Evolutionary conservation across 768 basidiomycete genomes (phyloP), one percentile per base, ranked within the genome.

Genomic region (Auricularia auricula-judae): DNA sequence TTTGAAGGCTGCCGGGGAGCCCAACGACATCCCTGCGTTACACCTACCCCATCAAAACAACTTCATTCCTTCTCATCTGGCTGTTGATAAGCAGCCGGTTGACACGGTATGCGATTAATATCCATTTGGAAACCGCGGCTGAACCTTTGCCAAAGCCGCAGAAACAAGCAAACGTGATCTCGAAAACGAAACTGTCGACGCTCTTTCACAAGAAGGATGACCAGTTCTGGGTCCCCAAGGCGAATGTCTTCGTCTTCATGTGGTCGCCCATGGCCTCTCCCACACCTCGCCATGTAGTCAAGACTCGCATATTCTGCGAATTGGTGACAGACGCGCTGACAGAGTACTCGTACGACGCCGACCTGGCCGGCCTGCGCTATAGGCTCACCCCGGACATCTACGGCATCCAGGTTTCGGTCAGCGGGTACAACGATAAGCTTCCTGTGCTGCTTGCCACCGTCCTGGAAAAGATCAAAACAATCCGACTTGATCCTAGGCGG

Each of bases 201-300:
- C 76, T 98, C 3, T 99, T 96, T 95, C 85, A 94, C 76, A 99
- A 99, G 79, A 94, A 94, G 72, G 97, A 99, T 72, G 96, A 99
- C 74, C 83, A 80, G 66, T 99, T 97, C 78, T 96, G 93, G 89
- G 85, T 96, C 10, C 97, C 97, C 0, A 92, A 91, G 71, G 93
- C 93, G 2, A 82, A 84, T 66, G 81, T 88, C 23, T 76, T 87
- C 64, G 80, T 98, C 63, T 84, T 90, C 68, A 77, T 95, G 56
- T 82, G 88, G 63, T 81, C 61, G 83, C 82, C 21, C 85, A 84
- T 68, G 71, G 77, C 21, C 84, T 21, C 29, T 5, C 23, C 34
- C 7, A 59, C 91, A 33, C 81, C 95, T 0, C 81, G 87, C 56
- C 79, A 87, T 65, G 75, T 86, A 44, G 87, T 93, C 5, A 78